Conservation (phyloP, 202 grass and related monocot species). For the Digitaria exilis region DNA sequence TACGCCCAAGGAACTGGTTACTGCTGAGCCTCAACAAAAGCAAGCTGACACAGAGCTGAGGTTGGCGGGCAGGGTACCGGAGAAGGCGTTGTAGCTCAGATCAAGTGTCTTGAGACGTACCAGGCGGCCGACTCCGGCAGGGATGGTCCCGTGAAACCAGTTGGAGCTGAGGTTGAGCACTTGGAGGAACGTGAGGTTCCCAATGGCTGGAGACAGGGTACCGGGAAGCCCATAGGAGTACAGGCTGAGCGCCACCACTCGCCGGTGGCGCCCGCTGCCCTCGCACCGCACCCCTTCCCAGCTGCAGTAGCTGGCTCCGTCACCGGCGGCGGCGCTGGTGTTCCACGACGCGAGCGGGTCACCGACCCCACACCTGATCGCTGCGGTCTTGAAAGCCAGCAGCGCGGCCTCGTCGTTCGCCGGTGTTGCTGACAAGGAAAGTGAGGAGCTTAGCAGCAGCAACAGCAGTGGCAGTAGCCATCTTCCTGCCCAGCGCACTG, state of each 20-base stretch:
- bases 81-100: not conserved
- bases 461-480: no score
- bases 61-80: not conserved
- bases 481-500: no score
- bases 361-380: not conserved
- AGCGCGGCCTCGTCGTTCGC: not conserved
- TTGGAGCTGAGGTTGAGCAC: constrained; percentile 42
- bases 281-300: constrained; percentile 45
- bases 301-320: not conserved
- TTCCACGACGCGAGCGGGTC: not conserved
- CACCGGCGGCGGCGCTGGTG: not conserved
- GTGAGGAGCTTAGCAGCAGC: no score
- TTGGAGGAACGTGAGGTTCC: constrained; percentile 35
- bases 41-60: constrained; percentile 12
- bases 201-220: constrained; percentile 20
- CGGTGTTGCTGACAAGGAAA: no score
- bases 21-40: not conserved
- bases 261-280: not conserved
- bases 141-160: constrained; percentile 4
- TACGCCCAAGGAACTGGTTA: not conserved
- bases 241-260: constrained; percentile 36
- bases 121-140: constrained; percentile 6
- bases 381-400: not conserved
- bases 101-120: not conserved
- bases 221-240: not conserved